These are phyloP conservation scores for Zygoascus tannicola DNA, from an alignment of 805 yeast species.

Conservation along the genomic window DNA sequence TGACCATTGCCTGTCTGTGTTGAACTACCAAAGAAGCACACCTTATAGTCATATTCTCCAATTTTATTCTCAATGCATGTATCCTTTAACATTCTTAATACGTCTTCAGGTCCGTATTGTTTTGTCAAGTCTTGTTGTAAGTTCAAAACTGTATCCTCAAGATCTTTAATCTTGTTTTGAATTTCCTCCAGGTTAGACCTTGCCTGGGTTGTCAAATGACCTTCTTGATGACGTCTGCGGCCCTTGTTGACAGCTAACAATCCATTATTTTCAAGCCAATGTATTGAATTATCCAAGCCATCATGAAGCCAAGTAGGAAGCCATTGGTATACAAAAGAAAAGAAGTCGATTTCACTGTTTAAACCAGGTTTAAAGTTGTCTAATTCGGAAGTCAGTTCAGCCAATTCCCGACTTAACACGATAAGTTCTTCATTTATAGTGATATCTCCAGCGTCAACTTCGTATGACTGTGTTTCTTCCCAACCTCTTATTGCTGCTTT, in stretches of 20 bases:
- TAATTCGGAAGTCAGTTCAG: conserved; percentile 4
- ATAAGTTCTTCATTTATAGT: background rate
- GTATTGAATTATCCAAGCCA: background rate
- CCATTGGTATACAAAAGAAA: background rate
- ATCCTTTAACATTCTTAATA: conserved; percentile 49
- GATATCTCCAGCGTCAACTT: conserved; percentile 1
- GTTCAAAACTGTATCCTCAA: conserved; percentile 15
- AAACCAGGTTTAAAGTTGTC: conserved; percentile 7
- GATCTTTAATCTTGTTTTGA: conserved; percentile 13
- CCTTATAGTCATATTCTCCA: conserved; percentile 63
- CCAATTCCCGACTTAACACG: background rate
- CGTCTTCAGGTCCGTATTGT: conserved; percentile 50
- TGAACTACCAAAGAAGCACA: conserved; percentile 49
- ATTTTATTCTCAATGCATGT: conserved; percentile 40
- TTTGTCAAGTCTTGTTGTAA: conserved; percentile 16
- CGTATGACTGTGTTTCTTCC: conserved; percentile 22
- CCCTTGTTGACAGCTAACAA: conserved; percentile 7
- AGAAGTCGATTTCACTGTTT: background rate
- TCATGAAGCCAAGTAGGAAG: conserved; percentile 1
- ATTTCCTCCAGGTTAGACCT: conserved; percentile 14
- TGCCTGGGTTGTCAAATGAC: conserved; percentile 4
- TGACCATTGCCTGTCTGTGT: conserved; percentile 47
- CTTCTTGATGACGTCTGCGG: conserved; percentile 1
- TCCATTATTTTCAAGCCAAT: conserved; percentile 15
- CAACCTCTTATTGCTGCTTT: conserved; percentile 51